These are phyloP conservation scores for Acanthochlamys bracteata DNA, from an alignment of 106 monocot species.

Conservation along the genomic window DNA sequence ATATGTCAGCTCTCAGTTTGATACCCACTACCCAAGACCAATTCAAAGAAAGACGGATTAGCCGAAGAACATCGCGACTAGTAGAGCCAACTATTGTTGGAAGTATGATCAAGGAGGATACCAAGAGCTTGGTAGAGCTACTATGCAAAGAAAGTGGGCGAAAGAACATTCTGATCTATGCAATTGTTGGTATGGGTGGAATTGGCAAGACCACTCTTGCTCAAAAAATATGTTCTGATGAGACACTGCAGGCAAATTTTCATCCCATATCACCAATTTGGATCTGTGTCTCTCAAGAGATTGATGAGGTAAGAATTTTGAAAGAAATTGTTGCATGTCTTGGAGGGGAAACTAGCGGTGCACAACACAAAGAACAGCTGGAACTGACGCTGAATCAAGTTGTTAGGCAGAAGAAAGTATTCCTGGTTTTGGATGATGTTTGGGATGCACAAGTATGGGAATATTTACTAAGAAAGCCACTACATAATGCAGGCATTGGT, in stretches of 20 bases:
- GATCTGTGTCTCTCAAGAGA: too few relatives aligned
- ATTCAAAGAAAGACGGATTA: not conserved
- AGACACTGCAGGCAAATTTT: too few relatives aligned
- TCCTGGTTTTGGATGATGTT: not conserved
- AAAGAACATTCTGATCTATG: too few relatives aligned
- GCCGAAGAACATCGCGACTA: not conserved
- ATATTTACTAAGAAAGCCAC: not conserved
- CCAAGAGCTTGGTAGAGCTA: not conserved
- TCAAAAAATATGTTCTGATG: too few relatives aligned
- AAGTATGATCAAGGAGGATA: not conserved
- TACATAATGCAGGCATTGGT: not conserved
- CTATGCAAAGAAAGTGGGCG: not conserved
- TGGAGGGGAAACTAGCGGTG: too few relatives aligned
- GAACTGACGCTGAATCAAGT: too few relatives aligned
- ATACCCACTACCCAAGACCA: not conserved
- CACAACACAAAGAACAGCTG: too few relatives aligned
- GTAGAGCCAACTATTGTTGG: not conserved
- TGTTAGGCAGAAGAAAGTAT: not conserved
- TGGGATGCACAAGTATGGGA: not conserved
- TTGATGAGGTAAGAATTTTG: too few relatives aligned
- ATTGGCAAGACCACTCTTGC: too few relatives aligned
- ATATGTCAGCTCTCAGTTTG: not conserved
- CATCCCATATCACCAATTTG: too few relatives aligned
- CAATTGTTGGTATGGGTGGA: too few relatives aligned
- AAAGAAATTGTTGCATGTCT: too few relatives aligned